Base-by-base conservation (phyloP, 352 stramenopile genomes). In the Phytophthora kernoviae region DNA sequence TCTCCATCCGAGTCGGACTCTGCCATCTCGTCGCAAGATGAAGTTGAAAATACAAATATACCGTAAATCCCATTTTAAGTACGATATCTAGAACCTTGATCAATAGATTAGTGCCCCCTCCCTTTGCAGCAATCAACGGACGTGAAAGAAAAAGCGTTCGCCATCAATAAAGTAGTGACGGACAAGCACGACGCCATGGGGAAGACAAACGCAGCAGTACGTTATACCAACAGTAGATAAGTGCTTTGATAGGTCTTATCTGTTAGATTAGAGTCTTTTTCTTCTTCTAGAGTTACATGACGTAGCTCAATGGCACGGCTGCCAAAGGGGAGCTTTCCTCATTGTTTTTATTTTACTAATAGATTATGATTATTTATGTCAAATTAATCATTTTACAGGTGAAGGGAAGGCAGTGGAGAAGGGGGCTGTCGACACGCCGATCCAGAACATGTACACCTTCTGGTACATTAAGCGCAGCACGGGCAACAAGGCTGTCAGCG, bases 371-470 rank as follows among this genome's bases (percentile, higher is more conserved):
- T 58, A 34, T 8, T 56, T 14, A 33, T 62, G 41, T 50, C 41
- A 11, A 33, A 44, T 54, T 66, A 48, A 4, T 59, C 47, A 49
- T 47, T 9, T 58, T 51, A 9, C 11, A 84, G 75, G 18, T 36
- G 75, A 81, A 14, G 52, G 12, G n/a, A 78, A 65, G 24, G 6
- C 44, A 33, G 46, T 37, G 32, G 72, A 71, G 37, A 65, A 74
- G 30, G 55, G 45, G 18, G 48, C 42, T 11, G 71, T 32, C 12
- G 84, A 96, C 52, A 74, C 69, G 54, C 80, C 82, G 33, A 90
- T 96, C 54, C 89, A 96, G 70, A 96, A 96, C 58, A 88, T 77
- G 73, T 96, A 93, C 74, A 90, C 64, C 70, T 96, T 96, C 57
- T 95, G 86, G 73, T 96, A 94, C 70, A 93, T 94, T 60, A 96